Evolutionary conservation across 176 grass and related monocot species (phyloP).

Genomic region (Aegilops umbellulata): DNA sequence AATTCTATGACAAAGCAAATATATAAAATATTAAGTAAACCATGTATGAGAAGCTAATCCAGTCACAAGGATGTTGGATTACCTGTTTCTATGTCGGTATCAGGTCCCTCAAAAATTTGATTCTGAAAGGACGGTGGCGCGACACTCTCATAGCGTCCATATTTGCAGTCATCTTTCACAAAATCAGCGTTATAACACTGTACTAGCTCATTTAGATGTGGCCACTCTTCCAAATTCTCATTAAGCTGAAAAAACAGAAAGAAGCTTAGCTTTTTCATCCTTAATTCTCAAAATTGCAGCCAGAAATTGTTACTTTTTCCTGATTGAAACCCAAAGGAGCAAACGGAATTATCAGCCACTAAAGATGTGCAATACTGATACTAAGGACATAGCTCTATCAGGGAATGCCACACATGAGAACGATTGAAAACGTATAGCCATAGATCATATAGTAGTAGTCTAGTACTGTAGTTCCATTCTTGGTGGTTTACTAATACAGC

Average conservation of each 20-base stretch:
- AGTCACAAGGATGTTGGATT: constrained; percentile 8
- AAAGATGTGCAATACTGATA: not conserved
- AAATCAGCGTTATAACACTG: constrained; percentile 94
- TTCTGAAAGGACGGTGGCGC: constrained; percentile 60
- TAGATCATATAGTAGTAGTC: not conserved
- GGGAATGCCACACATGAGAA: not conserved
- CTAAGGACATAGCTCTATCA: not conserved
- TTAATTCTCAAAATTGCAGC: constrained; percentile 13
- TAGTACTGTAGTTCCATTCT: not conserved
- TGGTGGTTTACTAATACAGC: not conserved
- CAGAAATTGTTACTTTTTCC: not conserved
- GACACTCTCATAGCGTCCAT: constrained; percentile 78
- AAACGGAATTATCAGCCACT: not conserved
- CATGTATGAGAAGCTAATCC: constrained; percentile 5
- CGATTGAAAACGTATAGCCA: not conserved
- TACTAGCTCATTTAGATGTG: constrained; percentile 93
- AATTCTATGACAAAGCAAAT: constrained; percentile 59
- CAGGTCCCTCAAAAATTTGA: constrained; percentile 98
- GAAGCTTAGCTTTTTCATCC: constrained; percentile 2
- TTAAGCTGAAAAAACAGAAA: constrained; percentile 64
- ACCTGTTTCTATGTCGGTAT: constrained; percentile 97
- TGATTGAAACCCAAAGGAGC: not conserved
- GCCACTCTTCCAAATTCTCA: constrained; percentile 97
- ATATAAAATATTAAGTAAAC: not conserved
- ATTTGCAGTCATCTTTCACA: constrained; percentile 88